Percentiles rank a stretch among this genome's conserved stretches.
These are phyloP conservation scores for Pseudoturritis turrita DNA, from an alignment of 345 rosid species.

Conservation along the genomic window DNA sequence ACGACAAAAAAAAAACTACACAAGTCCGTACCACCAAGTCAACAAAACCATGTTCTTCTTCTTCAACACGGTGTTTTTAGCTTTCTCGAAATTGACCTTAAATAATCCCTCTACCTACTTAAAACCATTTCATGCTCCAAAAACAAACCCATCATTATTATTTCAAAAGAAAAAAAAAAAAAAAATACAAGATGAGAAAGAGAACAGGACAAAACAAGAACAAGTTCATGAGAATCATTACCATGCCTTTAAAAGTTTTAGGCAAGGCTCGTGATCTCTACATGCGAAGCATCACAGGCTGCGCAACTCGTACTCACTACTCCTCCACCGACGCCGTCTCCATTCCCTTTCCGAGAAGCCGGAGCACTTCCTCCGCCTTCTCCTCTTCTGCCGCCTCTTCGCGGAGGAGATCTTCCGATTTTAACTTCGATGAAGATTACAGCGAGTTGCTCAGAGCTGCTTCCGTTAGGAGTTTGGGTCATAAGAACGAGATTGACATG, in stretches of 20 bases:
- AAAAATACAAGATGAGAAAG: slow-evolving; percentile 4
- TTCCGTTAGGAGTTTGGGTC: slow-evolving; percentile 46
- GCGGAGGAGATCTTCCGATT: slow-evolving; percentile 4
- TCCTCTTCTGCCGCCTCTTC: slow-evolving; percentile 24
- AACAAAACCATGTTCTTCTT: slow-evolving; percentile 19
- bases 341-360: slow-evolving; percentile 50
- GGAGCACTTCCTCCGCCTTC: slow-evolving; percentile 38
- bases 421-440: slow-evolving; percentile 43
- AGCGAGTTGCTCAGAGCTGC: slow-evolving; percentile 59
- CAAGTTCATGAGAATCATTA: slow-evolving; percentile 43
- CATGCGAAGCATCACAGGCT: slow-evolving; percentile 52
- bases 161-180: not conserved
- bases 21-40: slow-evolving; percentile 16
- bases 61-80: slow-evolving; percentile 16
- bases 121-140: slow-evolving; percentile 1
- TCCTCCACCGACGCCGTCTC: slow-evolving; percentile 19
- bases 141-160: not conserved
- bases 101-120: slow-evolving; percentile 9
- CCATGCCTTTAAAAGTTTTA: slow-evolving; percentile 41
- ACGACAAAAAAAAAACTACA: too few species aligned
- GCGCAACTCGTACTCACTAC: slow-evolving; percentile 35
- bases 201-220: slow-evolving; percentile 27
- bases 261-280: slow-evolving; percentile 66
- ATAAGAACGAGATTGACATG: slow-evolving; percentile 43
- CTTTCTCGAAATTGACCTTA: slow-evolving; percentile 8